Percentiles rank a stretch among this genome's conserved stretches.
These are phyloP conservation scores for Fonsecaea nubica DNA, from an alignment of 2,329 filamentous ascomycete species.

Conservation along the genomic window DNA sequence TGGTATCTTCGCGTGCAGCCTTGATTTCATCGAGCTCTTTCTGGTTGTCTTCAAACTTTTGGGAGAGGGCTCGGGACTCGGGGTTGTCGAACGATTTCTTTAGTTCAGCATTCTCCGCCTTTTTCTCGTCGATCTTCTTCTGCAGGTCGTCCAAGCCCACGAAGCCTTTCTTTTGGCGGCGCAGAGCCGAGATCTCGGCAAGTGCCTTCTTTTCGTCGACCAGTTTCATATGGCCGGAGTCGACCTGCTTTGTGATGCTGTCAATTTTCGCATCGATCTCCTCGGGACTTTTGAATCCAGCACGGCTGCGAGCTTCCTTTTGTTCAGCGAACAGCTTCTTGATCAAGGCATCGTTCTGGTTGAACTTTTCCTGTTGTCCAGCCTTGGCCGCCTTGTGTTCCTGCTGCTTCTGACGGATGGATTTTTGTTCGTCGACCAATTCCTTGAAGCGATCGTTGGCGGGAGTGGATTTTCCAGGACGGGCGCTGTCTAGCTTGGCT, in stretches of 20 bases:
- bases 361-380: slow-evolving; percentile 85
- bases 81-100: slow-evolving; percentile 90
- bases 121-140: slow-evolving; percentile 86
- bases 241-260: slow-evolving; percentile 81
- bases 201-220: slow-evolving; percentile 97
- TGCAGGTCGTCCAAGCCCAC: slow-evolving; percentile 81
- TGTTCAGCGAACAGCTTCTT: slow-evolving; percentile 85
- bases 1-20: slow-evolving; percentile 87
- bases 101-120: slow-evolving; percentile 84
- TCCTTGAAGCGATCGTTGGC: slow-evolving; percentile 83
- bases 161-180: slow-evolving; percentile 92
- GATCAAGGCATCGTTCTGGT: slow-evolving; percentile 86
- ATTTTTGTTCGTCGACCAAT: slow-evolving; percentile 68
- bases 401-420: slow-evolving; percentile 86
- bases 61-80: slow-evolving; percentile 84
- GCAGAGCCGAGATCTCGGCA: slow-evolving; percentile 78
- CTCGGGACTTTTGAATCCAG: slow-evolving; percentile 84
- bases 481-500: slow-evolving; percentile 82
- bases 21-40: slow-evolving; percentile 89
- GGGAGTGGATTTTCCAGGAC: slow-evolving; percentile 79
- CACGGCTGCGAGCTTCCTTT: slow-evolving; percentile 80
- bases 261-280: slow-evolving; percentile 86
- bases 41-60: slow-evolving; percentile 84
- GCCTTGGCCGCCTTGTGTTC: slow-evolving; percentile 82
- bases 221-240: slow-evolving; percentile 88